Evolutionary conservation across 148 eudicot genomes (phyloP).

Genomic region (Linanthus parryae): DNA sequence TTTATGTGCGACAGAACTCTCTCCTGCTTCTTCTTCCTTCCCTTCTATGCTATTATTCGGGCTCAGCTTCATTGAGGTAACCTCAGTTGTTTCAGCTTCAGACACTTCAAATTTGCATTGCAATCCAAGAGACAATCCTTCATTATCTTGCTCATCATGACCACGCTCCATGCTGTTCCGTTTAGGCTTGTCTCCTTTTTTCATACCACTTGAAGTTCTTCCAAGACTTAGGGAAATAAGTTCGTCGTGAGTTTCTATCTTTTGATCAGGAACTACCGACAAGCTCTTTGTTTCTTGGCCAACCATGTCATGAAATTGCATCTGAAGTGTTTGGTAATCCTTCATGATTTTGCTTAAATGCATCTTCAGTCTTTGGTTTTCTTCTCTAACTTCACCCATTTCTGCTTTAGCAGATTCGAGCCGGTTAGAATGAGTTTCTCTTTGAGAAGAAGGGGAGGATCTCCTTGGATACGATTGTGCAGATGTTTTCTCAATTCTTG

Average conservation of each 20-base stretch:
- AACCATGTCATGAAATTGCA: constrained; percentile 35
- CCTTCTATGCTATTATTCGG: constrained; percentile 42
- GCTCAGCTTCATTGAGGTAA: constrained; percentile 22
- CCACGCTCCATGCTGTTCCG: not conserved
- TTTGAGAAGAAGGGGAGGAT: not conserved
- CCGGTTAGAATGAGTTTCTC: constrained; percentile 40
- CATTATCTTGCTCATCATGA: constrained; percentile 15
- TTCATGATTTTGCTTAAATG: constrained; percentile 44
- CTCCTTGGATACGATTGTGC: not conserved
- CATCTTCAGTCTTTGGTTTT: constrained; percentile 61
- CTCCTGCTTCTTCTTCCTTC: constrained; percentile 28
- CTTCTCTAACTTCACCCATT: constrained; percentile 74
- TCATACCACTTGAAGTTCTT: constrained; percentile 36
- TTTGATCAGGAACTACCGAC: constrained; percentile 16
- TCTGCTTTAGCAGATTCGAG: constrained; percentile 54
- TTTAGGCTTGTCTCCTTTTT: constrained; percentile 3
- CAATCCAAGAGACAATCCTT: constrained; percentile 48
- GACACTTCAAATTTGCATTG: constrained; percentile 35
- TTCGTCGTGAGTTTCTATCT: too few species aligned
- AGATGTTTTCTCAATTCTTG: too few species aligned
- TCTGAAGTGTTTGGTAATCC: constrained; percentile 60
- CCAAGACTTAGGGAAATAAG: constrained; percentile 75
- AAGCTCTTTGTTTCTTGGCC: constrained; percentile 23
- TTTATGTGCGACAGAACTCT: constrained; percentile 28
- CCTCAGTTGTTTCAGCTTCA: not conserved